phyloP scores from a whole-genome alignment of 2,329 filamentous ascomycete species.

The Laburnicola sp. region DNA sequence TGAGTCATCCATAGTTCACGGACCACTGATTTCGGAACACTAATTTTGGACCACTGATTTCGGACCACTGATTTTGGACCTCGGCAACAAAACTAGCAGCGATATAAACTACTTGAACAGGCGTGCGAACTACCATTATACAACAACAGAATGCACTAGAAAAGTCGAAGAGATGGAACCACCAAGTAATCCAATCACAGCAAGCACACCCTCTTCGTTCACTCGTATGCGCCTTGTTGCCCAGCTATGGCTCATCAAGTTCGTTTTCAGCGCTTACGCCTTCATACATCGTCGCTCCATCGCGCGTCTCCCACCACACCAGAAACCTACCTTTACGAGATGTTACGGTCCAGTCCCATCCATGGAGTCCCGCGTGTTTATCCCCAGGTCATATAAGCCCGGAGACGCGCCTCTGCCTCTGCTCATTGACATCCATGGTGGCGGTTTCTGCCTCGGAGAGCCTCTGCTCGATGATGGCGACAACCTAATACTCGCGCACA shows the following conservation, averaged over 20 bases:
- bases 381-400: not conserved
- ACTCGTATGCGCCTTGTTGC: not conserved
- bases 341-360: constrained; percentile 3
- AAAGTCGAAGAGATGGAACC: not conserved
- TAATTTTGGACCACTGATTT: too few species aligned
- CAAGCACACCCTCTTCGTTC: not conserved
- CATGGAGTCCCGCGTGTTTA: constrained; percentile 6
- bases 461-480: constrained; percentile 53
- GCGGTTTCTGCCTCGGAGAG: constrained; percentile 53
- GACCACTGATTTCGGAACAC: too few species aligned
- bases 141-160: not conserved
- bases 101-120: not conserved
- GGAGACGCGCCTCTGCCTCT: constrained; percentile 37
- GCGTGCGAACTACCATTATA: not conserved
- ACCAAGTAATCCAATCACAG: not conserved
- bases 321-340: constrained; percentile 4
- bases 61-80: not conserved
- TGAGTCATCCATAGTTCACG: too few species aligned
- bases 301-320: constrained; percentile 2
- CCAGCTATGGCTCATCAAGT: constrained; percentile 3
- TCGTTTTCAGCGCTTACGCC: not conserved
- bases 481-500: constrained; percentile 50
- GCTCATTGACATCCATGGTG: constrained; percentile 57
- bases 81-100: not conserved
- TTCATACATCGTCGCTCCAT: constrained; percentile 1